A percentile compares a stretch with the other conserved stretches of the same genome.
These are phyloP conservation scores for Exserohilum rostratum DNA, from an alignment of 2,329 filamentous ascomycete species.

Conservation along the genomic window DNA sequence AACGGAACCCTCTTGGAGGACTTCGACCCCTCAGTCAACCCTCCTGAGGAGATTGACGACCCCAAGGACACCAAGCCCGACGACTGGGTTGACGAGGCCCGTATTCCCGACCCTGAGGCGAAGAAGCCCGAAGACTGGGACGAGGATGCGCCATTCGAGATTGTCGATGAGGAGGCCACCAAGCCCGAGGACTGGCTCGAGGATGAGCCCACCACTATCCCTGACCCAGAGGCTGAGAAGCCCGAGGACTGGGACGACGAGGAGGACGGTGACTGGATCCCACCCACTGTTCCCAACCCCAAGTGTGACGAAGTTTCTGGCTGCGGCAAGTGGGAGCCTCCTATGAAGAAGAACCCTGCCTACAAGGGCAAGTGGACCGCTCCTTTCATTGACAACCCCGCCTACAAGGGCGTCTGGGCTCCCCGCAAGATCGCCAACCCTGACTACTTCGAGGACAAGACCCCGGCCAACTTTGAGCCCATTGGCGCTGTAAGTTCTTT, in stretches of 20 bases:
- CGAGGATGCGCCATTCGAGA: slow-evolving; percentile 95
- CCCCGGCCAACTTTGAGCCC: slow-evolving; percentile 93
- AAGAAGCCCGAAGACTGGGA: slow-evolving; percentile 99
- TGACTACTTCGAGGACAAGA: slow-evolving; percentile 96
- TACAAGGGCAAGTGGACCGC: slow-evolving; percentile 99
- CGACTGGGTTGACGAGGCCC: slow-evolving; percentile 92
- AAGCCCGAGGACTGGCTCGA: slow-evolving; percentile 97
- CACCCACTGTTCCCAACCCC: slow-evolving; percentile 90
- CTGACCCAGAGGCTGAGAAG: slow-evolving; percentile 95
- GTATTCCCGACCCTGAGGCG: slow-evolving; percentile 89
- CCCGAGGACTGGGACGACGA: slow-evolving; percentile 99
- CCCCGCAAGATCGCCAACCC: slow-evolving; percentile 98
- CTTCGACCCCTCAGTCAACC: slow-evolving; percentile 93
- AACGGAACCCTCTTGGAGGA: slow-evolving; percentile 91
- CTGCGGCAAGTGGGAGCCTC: slow-evolving; percentile 90
- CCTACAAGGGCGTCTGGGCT: slow-evolving; percentile 94
- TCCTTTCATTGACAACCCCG: slow-evolving; percentile 93
- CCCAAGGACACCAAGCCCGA: slow-evolving; percentile 91
- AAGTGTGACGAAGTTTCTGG: slow-evolving; percentile 94
- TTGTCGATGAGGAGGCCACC: slow-evolving; percentile 89
- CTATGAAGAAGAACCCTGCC: slow-evolving; percentile 89
- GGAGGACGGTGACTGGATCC: slow-evolving; percentile 97
- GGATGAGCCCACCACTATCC: slow-evolving; percentile 78
- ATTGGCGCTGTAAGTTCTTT: slow-evolving; percentile 84
- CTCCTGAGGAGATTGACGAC: slow-evolving; percentile 92